Evolutionary conservation across 176 grass and related monocot genomes (phyloP), one percentile per base, ranked within the genome.

Genomic region (Dactylis glomerata): DNA sequence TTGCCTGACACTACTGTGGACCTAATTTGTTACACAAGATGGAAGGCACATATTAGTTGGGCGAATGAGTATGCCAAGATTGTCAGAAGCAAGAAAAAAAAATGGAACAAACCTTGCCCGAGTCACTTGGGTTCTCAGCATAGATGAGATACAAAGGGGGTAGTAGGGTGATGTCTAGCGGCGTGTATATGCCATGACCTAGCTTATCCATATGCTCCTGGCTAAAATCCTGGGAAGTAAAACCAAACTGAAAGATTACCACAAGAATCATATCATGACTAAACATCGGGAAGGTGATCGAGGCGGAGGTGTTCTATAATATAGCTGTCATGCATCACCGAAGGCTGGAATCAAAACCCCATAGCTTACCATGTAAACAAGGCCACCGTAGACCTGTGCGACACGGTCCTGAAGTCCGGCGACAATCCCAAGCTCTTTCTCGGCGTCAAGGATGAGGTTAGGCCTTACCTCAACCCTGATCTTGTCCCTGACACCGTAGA

Each of bases 341-440:
- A 27, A 19, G 10, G 5, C 8, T 42, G 2, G 45, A 9, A 45
- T 1, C 9, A 15, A 16, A 50, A 28, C 17, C 20, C 32, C 47
- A 8, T 70, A 36, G 1, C 19, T 4, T 91, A 97, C 88, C 95
- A 98, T 95, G 20, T 72, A 92, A 24, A 95, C 85, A 72, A 98
- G 92, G 15, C 92, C 92, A 41, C 92, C 92, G 55, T 93, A 95
- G 40, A 93, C 89, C 75, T 98, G 95, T 42, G 87, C 89, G 44
- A 98, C 95, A 2, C 92, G 80, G 45, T 95, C 95, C 63, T 98
- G 92, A 33, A 98, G 90, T 28, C 95, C 95, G 30, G 92, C 91
- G 86, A 98, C 87, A 68, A 98, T 93, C 27, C 95, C 95, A 47
- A 98, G 89, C 82, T 98, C 95, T 68, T 93, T 93, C 37, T 98